phyloP scores from a whole-genome alignment of 2,329 filamentous ascomycete species.

The Tolypocladium nubicola region DNA sequence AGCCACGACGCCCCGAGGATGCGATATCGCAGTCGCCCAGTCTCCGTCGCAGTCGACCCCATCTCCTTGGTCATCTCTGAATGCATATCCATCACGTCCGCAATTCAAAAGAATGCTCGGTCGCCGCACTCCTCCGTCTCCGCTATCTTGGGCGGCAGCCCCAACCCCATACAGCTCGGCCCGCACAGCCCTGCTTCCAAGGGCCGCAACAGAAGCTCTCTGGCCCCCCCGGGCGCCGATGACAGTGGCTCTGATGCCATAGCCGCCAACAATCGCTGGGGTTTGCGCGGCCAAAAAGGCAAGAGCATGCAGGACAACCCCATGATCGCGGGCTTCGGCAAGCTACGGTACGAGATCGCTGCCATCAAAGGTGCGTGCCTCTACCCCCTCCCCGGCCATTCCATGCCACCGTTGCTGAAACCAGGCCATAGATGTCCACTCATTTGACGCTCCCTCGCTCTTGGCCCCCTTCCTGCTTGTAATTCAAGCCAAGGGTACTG shows the following conservation, averaged over 20 bases:
- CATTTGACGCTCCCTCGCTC: conserved; percentile 80
- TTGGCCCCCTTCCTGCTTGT: conserved; percentile 93
- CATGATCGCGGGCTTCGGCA: conserved; percentile 87
- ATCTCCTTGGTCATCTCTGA: conserved; percentile 93
- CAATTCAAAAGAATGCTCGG: conserved; percentile 93
- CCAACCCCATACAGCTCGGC: conserved; percentile 44
- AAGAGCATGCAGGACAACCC: conserved; percentile 98
- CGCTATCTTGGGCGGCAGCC: conserved; percentile 77
- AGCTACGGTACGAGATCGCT: conserved; percentile 77
- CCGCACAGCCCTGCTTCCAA: conserved; percentile 31
- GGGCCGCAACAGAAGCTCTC: conserved; percentile 30
- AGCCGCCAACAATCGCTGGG: conserved; percentile 73
- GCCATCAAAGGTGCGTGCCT: conserved; percentile 57
- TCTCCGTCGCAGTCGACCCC: conserved; percentile 79
- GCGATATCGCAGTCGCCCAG: conserved; percentile 49
- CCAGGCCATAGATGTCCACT: conserved; percentile 58
- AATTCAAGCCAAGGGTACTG: conserved; percentile 91
- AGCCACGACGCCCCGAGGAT: conserved; percentile 31
- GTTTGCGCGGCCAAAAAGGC: conserved; percentile 84
- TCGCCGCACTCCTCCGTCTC: conserved; percentile 95
- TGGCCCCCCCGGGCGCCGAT: conserved; percentile 15
- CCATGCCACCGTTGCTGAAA: not conserved
- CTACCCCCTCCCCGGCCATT: not conserved
- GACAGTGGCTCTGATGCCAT: conserved; percentile 37
- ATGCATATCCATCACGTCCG: conserved; percentile 96